Evolutionary conservation across 441 rosid genomes (phyloP).

Genomic region (Euphorbia celastroides): DNA sequence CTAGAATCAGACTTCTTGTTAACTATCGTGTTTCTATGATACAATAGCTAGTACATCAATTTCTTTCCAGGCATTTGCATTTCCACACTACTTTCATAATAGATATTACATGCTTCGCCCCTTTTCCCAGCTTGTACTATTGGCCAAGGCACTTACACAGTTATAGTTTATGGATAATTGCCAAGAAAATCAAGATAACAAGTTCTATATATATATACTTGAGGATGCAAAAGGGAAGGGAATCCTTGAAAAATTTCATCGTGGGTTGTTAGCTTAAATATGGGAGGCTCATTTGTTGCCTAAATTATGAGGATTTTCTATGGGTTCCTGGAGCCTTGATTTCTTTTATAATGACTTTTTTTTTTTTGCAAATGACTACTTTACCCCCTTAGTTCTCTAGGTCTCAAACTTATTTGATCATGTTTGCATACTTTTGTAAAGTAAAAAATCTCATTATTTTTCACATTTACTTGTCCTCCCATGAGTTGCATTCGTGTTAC

Average conservation of each 20-base stretch:
- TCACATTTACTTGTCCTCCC: too few species aligned
- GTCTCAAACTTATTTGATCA: neutral
- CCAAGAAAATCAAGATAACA: neutral
- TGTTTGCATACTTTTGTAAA: too few species aligned
- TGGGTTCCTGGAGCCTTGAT: neutral
- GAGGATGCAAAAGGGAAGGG: neutral
- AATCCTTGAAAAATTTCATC: neutral
- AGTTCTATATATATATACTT: neutral
- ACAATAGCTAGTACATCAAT: too few species aligned
- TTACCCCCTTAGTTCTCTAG: neutral
- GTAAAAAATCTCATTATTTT: too few species aligned
- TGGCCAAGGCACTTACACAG: too few species aligned
- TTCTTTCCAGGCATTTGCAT: neutral
- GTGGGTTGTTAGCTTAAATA: neutral
- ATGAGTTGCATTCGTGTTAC: neutral
- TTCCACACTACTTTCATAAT: neutral
- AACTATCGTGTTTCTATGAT: constrained; percentile 1
- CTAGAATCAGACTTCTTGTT: constrained; percentile 1
- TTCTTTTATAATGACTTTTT: neutral
- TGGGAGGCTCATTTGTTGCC: neutral
- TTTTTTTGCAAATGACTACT: neutral
- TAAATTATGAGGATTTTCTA: neutral
- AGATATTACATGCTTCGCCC: neutral
- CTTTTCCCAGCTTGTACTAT: too few species aligned
- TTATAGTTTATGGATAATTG: neutral